Evolutionary conservation across 768 basidiomycete genomes (phyloP).

Genomic region (Trametes punicea): DNA sequence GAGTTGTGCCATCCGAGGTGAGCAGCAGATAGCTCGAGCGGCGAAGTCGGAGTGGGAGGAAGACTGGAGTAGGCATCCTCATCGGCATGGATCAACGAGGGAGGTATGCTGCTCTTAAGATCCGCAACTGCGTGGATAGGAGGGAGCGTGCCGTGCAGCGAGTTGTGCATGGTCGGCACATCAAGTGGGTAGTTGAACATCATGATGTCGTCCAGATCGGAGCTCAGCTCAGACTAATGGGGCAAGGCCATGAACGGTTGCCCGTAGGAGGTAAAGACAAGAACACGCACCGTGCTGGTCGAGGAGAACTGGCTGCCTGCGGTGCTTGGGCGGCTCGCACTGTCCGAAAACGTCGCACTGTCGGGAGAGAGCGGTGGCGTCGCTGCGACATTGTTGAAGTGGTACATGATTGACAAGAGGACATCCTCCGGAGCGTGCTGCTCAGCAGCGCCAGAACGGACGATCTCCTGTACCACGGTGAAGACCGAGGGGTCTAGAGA

Average conservation of each 20-base stretch:
- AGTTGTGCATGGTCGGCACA: constrained; percentile 9
- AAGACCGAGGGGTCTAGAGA: constrained; percentile 23
- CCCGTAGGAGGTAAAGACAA: neutral
- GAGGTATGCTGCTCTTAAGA: constrained; percentile 9
- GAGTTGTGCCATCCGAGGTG: constrained; percentile 11
- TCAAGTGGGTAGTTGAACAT: constrained; percentile 17
- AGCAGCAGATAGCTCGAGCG: constrained; percentile 13
- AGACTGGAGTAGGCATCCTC: constrained; percentile 30
- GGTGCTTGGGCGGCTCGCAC: constrained; percentile 22
- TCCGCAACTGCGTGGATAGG: constrained; percentile 2
- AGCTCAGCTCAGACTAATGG: constrained; percentile 19
- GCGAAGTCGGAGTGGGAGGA: constrained; percentile 22
- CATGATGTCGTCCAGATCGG: constrained; percentile 23
- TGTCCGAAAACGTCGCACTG: constrained; percentile 22
- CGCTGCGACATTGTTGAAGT: constrained; percentile 24
- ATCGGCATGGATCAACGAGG: constrained; percentile 24
- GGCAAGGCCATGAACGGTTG: neutral
- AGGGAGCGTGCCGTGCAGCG: constrained; percentile 8
- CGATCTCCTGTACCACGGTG: constrained; percentile 26
- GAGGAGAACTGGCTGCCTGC: constrained; percentile 12
- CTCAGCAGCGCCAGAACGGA: constrained; percentile 16
- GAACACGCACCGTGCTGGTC: constrained; percentile 7
- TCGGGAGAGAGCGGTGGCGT: constrained; percentile 26
- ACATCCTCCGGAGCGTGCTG: constrained; percentile 15
- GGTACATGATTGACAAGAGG: constrained; percentile 25